Percentiles rank a stretch among this genome's conserved stretches.
phyloP scores from a whole-genome alignment of 345 rosid genomes.

The Eucalyptus albens region DNA sequence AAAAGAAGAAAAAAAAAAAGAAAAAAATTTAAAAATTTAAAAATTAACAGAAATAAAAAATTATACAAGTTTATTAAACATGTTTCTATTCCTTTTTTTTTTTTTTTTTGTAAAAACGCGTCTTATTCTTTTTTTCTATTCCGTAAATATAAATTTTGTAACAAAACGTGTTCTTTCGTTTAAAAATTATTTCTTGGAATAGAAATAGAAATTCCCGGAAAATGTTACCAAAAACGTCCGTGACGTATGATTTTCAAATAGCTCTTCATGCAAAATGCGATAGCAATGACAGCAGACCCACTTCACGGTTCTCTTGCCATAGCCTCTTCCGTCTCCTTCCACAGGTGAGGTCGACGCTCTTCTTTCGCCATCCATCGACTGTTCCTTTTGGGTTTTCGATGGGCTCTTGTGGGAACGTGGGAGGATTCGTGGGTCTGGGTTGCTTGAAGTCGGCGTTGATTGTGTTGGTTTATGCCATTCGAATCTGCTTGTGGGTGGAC shows the following conservation, averaged over 20 bases:
- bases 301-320: neutral
- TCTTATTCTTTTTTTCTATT: too few species aligned
- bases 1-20: too few species aligned
- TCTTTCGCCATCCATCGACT: neutral
- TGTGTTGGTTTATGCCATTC: neutral
- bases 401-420: neutral
- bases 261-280: neutral
- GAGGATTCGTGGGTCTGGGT: neutral
- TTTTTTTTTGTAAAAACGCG: too few species aligned
- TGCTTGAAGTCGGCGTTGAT: neutral
- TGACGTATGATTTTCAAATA: too few species aligned
- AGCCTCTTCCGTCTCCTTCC: neutral
- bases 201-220: too few species aligned
- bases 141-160: too few species aligned
- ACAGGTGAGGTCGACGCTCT: neutral
- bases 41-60: too few species aligned
- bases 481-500: neutral
- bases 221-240: neutral
- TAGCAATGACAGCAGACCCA: neutral
- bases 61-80: too few species aligned
- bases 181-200: too few species aligned
- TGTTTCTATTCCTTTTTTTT: too few species aligned
- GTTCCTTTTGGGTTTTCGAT: neutral
- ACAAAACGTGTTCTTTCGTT: too few species aligned
- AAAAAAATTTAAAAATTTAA: too few species aligned